Conservation (phyloP, 129 eudicot genomes). For the Lonicera japonica region DNA sequence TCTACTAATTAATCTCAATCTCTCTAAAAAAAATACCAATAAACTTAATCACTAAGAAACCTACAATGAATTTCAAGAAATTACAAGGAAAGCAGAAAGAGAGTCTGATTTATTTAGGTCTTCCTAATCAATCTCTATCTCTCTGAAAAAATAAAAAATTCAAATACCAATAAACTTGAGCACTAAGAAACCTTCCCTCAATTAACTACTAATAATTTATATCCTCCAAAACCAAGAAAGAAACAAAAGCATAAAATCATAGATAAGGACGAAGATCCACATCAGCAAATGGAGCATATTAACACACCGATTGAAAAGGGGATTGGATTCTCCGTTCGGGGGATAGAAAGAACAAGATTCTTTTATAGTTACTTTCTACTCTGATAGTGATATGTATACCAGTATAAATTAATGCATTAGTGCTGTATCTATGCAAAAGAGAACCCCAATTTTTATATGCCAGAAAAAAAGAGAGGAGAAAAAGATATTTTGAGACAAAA, state of each 20-base stretch:
- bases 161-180: background rate
- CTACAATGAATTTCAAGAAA: no score
- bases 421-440: no score
- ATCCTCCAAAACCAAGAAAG: no score
- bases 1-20: background rate
- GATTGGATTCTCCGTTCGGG: conserved; percentile 9
- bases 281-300: background rate
- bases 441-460: no score
- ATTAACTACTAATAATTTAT: background rate
- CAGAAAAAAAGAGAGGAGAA: no score
- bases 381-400: no score
- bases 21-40: background rate
- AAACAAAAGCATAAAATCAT: no score
- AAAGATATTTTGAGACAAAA: no score
- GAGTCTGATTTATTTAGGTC: background rate
- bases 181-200: background rate
- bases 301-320: background rate
- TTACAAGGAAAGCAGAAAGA: no score
- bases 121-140: background rate
- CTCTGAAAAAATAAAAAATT: background rate
- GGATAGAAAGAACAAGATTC: conserved; percentile 26
- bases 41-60: background rate
- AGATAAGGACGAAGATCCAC: no score
- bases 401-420: no score
- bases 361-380: background rate